phyloP scores from a whole-genome alignment of 495 filamentous ascomycete species.

The Melanomma pulvis-pyrius region DNA sequence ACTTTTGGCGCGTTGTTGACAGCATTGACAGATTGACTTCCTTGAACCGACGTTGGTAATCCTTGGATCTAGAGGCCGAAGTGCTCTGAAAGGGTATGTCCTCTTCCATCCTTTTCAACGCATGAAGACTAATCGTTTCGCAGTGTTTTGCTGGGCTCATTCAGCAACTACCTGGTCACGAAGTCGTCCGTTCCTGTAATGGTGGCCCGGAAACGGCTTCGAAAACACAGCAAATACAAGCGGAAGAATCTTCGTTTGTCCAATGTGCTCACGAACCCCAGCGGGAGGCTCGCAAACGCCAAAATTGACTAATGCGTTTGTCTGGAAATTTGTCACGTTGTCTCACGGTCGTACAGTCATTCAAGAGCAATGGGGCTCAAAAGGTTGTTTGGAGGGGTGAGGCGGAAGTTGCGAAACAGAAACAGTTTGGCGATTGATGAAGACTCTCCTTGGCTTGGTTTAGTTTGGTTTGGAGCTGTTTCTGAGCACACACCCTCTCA shows the following conservation, averaged over 20 bases:
- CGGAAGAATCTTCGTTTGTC: conserved; percentile 38
- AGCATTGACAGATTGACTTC: conserved; percentile 70
- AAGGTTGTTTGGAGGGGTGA: not conserved
- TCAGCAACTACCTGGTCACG: conserved; percentile 94
- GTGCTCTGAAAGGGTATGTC: conserved; percentile 84
- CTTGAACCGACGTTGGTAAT: conserved; percentile 92
- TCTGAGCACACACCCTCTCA: not conserved
- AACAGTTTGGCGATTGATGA: conserved; percentile 32
- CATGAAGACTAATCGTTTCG: conserved; percentile 24
- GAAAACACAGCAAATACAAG: conserved; percentile 47
- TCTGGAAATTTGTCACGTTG: conserved; percentile 28
- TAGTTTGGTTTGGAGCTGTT: conserved; percentile 16
- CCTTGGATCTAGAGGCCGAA: conserved; percentile 84
- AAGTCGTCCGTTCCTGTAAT: conserved; percentile 88
- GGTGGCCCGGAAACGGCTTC: conserved; percentile 49
- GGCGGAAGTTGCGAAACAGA: conserved; percentile 28
- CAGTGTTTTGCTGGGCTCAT: conserved; percentile 89
- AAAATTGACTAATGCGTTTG: conserved; percentile 36
- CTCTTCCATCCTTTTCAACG: not conserved
- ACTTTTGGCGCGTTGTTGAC: conserved; percentile 18
- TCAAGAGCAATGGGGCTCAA: not conserved
- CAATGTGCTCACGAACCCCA: conserved; percentile 39
- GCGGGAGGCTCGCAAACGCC: conserved; percentile 31
- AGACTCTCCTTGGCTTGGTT: conserved; percentile 13
- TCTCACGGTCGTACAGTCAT: conserved; percentile 3